A percentile compares a stretch with the other conserved stretches of the same genome.
Conservation (phyloP, 805 yeast genomes). For the Sugiyamaella marilandica region DNA sequence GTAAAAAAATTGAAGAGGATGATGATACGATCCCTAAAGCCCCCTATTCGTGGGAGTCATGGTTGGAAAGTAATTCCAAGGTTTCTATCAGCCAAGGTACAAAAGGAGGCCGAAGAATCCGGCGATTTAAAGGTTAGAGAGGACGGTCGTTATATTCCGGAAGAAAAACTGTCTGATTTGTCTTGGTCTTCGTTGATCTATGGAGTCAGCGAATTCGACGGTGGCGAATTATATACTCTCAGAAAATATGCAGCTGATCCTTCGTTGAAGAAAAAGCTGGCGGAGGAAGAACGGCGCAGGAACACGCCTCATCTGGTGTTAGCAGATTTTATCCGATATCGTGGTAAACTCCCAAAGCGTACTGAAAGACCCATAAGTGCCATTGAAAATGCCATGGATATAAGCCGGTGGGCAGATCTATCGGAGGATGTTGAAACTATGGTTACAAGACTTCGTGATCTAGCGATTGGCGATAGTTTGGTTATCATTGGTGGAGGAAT, state of each 20-base stretch:
- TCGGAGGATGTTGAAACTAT: constrained; percentile 27
- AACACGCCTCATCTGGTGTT: constrained; percentile 5
- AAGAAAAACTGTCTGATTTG: background rate
- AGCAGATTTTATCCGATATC: background rate
- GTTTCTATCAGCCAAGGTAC: no score
- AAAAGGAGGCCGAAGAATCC: background rate
- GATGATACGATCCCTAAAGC: no score
- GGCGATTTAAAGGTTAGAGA: background rate
- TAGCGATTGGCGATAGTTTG: constrained; percentile 38
- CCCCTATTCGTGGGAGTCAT: no score
- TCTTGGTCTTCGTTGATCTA: constrained; percentile 6
- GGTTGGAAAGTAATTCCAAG: no score
- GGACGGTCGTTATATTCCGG: constrained; percentile 7
- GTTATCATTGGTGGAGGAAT: constrained; percentile 87
- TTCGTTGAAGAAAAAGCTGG: background rate
- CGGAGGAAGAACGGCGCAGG: background rate
- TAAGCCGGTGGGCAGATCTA: constrained; percentile 25
- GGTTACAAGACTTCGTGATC: constrained; percentile 26
- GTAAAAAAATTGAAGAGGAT: no score
- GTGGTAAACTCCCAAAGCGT: constrained; percentile 4
- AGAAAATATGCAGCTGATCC: constrained; percentile 7
- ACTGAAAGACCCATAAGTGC: background rate
- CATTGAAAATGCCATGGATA: constrained; percentile 6
- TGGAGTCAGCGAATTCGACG: background rate
- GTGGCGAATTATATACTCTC: constrained; percentile 1